Evolutionary conservation across 805 yeast species (phyloP), one percentile per base, ranked within the genome.

Genomic region (Hanseniaspora thailandica): DNA sequence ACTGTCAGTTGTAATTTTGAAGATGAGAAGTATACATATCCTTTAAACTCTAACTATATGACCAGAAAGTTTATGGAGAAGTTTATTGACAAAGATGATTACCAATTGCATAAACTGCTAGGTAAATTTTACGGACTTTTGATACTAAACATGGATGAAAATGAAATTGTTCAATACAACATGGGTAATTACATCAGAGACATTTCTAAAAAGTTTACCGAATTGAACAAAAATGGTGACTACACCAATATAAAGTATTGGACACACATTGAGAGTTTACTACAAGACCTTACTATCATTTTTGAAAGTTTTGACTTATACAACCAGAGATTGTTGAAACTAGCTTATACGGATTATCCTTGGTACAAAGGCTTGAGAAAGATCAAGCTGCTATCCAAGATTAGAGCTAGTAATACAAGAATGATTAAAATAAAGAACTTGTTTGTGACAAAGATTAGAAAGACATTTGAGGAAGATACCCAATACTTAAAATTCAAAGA

Each of bases 331-430:
- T 69, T 86, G 26, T 80, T 78, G 57, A 66, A 68, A 1, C 71
- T 75, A 33, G 76, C 81, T 52, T 66, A 72, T 0, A 68, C 73
- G 41, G 97, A 86, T 59, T 83, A 76, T 60, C 88, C 96, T 1
- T 84, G 95, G 88, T 86, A 82, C 69, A 71, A 75, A 57, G 68
- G 75, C 50, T 74, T 71, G 58, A 75, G 72, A 57, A 86, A 86
- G 64, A 61, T 85, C 35, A 73, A 69, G 48, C 70, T 80, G 4
- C 81, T 80, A 48, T 74, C 82, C 15, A 74, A 75, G 52, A 70
- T 82, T 54, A 76, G 81, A 54, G 63, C 76, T 28, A 67, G 77
- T 5, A 81, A 82, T 58, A 68, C 70, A 51, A 77, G 76, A 59
- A 61, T 80, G 28, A 69, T 74, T n/a, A 71, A 74, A 53, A 66